Conservation (phyloP, 2,329 filamentous ascomycete species). For the Fusarium mundagurra region DNA sequence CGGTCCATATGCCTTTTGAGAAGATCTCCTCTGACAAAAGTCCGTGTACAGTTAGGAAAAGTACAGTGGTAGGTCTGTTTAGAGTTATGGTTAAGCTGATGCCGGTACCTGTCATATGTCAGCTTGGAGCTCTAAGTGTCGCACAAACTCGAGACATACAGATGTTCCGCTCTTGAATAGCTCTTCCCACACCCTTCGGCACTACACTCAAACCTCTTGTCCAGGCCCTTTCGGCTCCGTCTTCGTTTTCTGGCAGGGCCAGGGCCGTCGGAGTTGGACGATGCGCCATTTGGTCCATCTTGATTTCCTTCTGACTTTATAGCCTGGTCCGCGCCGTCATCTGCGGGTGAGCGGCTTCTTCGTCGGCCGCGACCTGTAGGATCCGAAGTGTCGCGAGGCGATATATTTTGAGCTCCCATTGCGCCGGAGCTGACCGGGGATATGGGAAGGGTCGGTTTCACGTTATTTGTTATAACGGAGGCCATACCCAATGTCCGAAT, state of each 20-base stretch:
- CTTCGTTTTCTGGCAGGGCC: conserved; percentile 72
- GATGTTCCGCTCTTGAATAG: conserved; percentile 94
- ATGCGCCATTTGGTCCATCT: conserved; percentile 52
- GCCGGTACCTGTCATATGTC: conserved; percentile 70
- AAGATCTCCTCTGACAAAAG: conserved; percentile 93
- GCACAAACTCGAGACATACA: conserved; percentile 64
- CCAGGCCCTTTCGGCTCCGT: conserved; percentile 79
- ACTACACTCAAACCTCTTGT: conserved; percentile 86
- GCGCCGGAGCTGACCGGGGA: conserved; percentile 51
- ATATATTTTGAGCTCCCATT: conserved; percentile 56
- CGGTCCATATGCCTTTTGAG: conserved; percentile 86
- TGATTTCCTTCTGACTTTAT: conserved; percentile 49
- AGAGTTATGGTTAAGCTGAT: conserved; percentile 94
- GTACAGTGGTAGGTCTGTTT: conserved; percentile 96
- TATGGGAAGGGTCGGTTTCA: conserved; percentile 50
- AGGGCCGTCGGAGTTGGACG: conserved; percentile 64
- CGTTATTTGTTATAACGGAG: conserved; percentile 40
- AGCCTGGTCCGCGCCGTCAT: conserved; percentile 54
- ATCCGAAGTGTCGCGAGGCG: conserved; percentile 47
- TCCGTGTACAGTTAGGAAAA: conserved; percentile 87
- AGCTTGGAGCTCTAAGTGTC: conserved; percentile 2
- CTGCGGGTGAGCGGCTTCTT: conserved; percentile 55
- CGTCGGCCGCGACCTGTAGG: conserved; percentile 51
- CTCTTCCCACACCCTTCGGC: conserved; percentile 92
- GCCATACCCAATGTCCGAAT: conserved; percentile 38